phyloP scores from a whole-genome alignment of 306 rosid genomes.

The Vachellia pachyceras region DNA sequence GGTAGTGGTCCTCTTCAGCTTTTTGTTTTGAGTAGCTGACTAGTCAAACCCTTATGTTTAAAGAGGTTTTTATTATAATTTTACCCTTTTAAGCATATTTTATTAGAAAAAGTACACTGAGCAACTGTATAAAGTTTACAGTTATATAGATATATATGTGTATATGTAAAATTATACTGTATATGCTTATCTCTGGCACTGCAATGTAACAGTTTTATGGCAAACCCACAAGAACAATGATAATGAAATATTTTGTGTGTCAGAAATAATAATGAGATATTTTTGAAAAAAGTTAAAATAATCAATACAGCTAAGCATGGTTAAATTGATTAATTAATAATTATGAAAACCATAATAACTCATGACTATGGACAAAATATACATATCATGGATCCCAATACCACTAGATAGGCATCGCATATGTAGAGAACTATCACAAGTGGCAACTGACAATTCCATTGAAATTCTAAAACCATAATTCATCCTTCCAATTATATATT shows the following conservation, averaged over 20 bases:
- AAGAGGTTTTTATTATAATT: neutral
- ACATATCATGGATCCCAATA: slow-evolving; percentile 43
- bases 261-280: neutral
- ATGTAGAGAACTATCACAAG: neutral
- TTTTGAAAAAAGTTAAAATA: neutral
- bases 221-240: neutral
- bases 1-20: slow-evolving; percentile 36
- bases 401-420: slow-evolving; percentile 23
- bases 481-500: neutral
- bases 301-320: slow-evolving; percentile 16
- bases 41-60: slow-evolving; percentile 31
- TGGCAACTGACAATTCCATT: slow-evolving; percentile 18
- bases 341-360: slow-evolving; percentile 11
- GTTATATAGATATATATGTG: no score
- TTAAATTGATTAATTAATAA: neutral
- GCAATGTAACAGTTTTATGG: neutral
- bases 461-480: slow-evolving; percentile 25
- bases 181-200: neutral
- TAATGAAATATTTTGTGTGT: neutral
- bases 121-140: neutral
- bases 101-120: neutral
- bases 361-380: neutral
- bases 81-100: neutral
- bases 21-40: slow-evolving; percentile 42
- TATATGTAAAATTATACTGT: neutral